Conservation (phyloP, 148 eudicot species). For the Fagopyrum tataricum region DNA sequence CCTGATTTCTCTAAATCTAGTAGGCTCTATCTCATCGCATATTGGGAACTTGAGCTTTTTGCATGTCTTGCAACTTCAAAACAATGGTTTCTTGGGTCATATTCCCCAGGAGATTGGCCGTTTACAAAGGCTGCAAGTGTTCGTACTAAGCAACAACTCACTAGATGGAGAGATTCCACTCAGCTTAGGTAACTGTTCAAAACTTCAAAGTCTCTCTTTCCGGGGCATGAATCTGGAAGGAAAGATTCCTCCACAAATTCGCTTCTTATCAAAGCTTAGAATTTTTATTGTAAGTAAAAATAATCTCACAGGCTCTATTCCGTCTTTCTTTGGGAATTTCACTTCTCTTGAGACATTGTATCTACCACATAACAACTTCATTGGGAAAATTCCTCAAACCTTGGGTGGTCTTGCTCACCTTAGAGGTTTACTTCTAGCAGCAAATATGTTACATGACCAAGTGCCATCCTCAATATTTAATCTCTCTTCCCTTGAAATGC, state of each 20-base stretch:
- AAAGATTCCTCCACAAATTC: slow-evolving; percentile 6
- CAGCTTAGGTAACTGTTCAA: background rate
- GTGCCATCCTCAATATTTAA: slow-evolving; percentile 24
- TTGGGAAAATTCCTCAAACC: slow-evolving; percentile 17
- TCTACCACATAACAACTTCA: background rate
- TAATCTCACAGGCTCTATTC: slow-evolving; percentile 16
- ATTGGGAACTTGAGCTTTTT: slow-evolving; percentile 2
- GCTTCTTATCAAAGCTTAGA: slow-evolving; percentile 5
- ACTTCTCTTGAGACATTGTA: background rate
- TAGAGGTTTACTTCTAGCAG: background rate
- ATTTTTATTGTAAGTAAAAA: background rate
- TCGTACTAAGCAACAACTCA: background rate
- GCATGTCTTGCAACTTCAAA: slow-evolving; percentile 5
- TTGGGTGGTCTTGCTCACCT: slow-evolving; percentile 19
- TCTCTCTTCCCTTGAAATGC: background rate
- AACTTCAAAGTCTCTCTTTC: background rate
- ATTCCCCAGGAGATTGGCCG: slow-evolving; percentile 18
- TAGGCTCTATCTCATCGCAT: slow-evolving; percentile 17
- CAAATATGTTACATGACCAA: slow-evolving; percentile 14
- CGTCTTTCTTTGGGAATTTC: slow-evolving; percentile 22
- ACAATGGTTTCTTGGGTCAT: slow-evolving; percentile 12
- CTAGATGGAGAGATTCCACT: slow-evolving; percentile 17
- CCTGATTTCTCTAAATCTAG: background rate
- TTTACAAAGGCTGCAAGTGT: background rate
- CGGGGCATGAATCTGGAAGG: slow-evolving; percentile 15